These are phyloP conservation scores for Exophiala calicioides DNA, from an alignment of 2,329 filamentous ascomycete genomes.

Conservation along the genomic window DNA sequence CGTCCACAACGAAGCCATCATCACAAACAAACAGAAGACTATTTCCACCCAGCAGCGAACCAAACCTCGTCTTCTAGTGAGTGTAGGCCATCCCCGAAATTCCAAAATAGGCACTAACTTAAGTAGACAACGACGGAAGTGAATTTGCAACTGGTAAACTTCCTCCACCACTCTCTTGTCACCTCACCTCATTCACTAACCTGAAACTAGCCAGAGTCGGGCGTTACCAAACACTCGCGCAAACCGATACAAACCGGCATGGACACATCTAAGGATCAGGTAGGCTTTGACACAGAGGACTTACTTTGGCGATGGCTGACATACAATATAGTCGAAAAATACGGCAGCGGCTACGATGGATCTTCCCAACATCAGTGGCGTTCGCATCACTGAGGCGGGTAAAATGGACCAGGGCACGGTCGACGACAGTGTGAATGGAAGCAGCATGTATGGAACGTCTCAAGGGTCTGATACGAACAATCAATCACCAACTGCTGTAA, in stretches of 20 bases:
- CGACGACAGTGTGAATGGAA: conserved; percentile 4
- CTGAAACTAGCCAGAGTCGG: conserved; percentile 12
- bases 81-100: background rate
- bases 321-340: background rate
- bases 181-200: conserved; percentile 9
- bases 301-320: conserved; percentile 1
- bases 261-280: conserved; percentile 6
- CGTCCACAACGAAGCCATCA: too few relatives aligned
- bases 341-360: background rate
- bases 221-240: conserved; percentile 19
- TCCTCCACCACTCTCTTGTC: background rate
- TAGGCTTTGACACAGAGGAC: conserved; percentile 1
- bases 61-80: conserved; percentile 12
- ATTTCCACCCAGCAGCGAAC: background rate
- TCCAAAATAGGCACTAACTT: background rate
- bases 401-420: background rate
- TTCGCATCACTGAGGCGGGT: background rate
- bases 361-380: conserved; percentile 1
- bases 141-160: conserved; percentile 13
- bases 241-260: background rate
- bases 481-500: conserved; percentile 1
- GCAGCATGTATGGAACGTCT: too few relatives aligned
- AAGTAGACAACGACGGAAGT: conserved; percentile 11
- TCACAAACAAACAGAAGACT: background rate
- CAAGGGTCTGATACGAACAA: background rate